Conservation (phyloP, 2,329 filamentous ascomycete genomes). For the Pestalotiopsis fici region DNA sequence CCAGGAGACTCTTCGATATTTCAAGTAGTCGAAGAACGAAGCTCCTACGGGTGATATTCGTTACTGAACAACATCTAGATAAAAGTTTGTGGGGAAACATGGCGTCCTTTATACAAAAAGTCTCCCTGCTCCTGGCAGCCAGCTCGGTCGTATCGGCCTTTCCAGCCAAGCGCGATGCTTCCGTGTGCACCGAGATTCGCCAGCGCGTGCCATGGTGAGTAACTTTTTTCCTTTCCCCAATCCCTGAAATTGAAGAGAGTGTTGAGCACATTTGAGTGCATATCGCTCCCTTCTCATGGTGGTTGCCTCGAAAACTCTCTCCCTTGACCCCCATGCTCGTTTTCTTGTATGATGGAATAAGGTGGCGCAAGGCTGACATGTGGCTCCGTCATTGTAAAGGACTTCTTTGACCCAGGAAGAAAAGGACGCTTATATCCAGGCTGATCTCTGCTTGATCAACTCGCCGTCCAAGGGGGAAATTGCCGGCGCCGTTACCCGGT, state of each 20-base stretch:
- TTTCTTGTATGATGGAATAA: too few species aligned
- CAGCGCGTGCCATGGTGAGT: conserved; percentile 3
- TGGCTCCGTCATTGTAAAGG: not conserved
- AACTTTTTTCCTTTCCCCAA: not conserved
- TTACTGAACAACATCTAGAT: too few species aligned
- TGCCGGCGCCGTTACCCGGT: conserved; percentile 1
- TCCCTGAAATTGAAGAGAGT: not conserved
- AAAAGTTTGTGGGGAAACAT: not conserved
- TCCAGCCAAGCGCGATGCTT: not conserved
- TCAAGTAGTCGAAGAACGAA: too few species aligned
- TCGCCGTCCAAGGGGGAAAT: conserved; percentile 3
- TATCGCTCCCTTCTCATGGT: too few species aligned
- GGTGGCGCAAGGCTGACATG: not conserved
- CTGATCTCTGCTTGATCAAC: conserved; percentile 6
- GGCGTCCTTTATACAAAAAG: not conserved
- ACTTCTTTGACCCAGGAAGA: not conserved
- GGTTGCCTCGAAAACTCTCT: too few species aligned
- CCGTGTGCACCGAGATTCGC: not conserved
- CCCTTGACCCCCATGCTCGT: too few species aligned
- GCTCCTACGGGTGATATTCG: too few species aligned
- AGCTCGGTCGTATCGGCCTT: not conserved
- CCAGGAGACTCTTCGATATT: too few species aligned
- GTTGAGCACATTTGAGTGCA: too few species aligned
- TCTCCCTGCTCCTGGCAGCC: not conserved
- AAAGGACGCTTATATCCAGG: conserved; percentile 6